Evolutionary conservation across 306 rosid species (phyloP), one percentile per base, ranked within the genome.

Genomic region (Trifolium fragiferum): DNA sequence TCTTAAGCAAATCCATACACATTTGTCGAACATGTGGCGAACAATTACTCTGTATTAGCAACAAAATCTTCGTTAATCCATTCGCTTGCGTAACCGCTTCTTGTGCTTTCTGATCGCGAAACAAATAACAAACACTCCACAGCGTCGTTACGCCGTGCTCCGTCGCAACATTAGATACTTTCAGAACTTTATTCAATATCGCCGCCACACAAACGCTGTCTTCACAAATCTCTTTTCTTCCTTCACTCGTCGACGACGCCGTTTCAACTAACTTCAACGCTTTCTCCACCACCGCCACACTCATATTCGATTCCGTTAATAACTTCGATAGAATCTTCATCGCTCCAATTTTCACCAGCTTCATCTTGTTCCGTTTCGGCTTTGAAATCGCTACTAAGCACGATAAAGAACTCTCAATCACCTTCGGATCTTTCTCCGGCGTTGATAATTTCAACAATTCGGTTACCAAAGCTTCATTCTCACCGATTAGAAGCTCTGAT

Each of bases 41-140:
- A 78, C 97, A 93, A 76, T 93, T 86, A 54, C 89, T 89, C 82
- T 93, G 98, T 88, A 93, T 90, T 66, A 90, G 30, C 66, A 90
- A 83, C 69, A 93, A 68, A 9, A 90, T 87, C 82, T 90, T 93
- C 9, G 96, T 85, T 35, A 87, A 75, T 2, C 98, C 98, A 18
- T 90, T 90, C 0, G 87, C 89, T 40, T 65, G 60, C 15, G 77
- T 80, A n/a, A 89, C 86, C 47, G 88, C 89, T 43, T 89, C 91
- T 27, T 81, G 90, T 3, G 93, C 97, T 63, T 72, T 82, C 37
- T 74, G 66, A 63, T 87, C 90, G 0, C 91, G 65, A 61, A 87
- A 88, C 70, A 90, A 66, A 62, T 84, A 90, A 10, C 98, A 93
- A 6, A 93, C 78, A 23, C 96, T 86, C 98, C 98, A 93, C 69